Evolutionary conservation across 2,329 filamentous ascomycete genomes (phyloP), one percentile per base, ranked within the genome.

Genomic region (Aspergillus ibericus): DNA sequence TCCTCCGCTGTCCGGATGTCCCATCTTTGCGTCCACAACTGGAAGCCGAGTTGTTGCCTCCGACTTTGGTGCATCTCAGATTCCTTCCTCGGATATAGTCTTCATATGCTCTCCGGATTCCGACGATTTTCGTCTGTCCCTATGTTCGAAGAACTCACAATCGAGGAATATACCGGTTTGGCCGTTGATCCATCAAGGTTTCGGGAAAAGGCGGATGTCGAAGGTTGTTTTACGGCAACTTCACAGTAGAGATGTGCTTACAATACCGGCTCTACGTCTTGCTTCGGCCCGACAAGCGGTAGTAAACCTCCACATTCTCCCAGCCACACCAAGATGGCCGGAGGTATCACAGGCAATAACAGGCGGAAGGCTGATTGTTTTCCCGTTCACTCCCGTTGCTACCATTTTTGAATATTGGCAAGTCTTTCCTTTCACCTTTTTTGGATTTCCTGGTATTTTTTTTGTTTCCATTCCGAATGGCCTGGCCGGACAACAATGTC

Each of bases 161-260:
- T 49, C 44, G 42, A 64, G 49, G 47, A 56, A 54, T 44, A 18
- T 53, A 44, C 65, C 62, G 59, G 59, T 54, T 59, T 55, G 50
- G 46, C 58, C 58, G 53, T 38, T 52, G 49, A 51, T 49, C 58
- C 48, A 48, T 62, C 38, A 22, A 47, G 34, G 18, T 25, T 35
- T 73, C 71, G 72, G 72, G 60, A 72, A 74, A 73, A 73, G 69
- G 70, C 71, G 71, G 71, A 62, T 62, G 51, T 55, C 55, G n/a
- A 61, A 58, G 52, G 40, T 55, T 27, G 16, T 54, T 52, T 51
- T 59, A 66, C 68, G 63, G 63, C 47, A 64, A 66, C 61, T 59
- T 48, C 13, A 48, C 50, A 54, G 57, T 38, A 49, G 18, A 15
- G 29, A 52, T 32, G 40, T 29, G 53, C 36, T 60, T 52, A 50